These are phyloP conservation scores for Dendrobium catenatum DNA, from an alignment of 106 monocot genomes.

Conservation along the genomic window DNA sequence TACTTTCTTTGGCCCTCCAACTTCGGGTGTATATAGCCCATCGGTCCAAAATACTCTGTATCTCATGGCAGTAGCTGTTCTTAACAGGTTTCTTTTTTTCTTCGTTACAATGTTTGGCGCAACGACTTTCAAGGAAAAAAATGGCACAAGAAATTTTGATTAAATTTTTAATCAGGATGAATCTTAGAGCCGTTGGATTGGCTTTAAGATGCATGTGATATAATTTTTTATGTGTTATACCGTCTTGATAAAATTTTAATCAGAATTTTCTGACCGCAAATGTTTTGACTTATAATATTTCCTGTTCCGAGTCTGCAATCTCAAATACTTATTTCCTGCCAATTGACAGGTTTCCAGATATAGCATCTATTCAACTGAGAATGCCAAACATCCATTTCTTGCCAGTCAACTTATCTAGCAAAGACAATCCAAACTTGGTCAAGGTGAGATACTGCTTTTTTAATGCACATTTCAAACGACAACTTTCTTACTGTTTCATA, in stretches of 20 bases:
- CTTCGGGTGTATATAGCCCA: constrained; percentile 78
- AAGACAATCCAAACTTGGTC: constrained; percentile 57
- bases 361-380: constrained; percentile 53
- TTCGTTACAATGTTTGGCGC: not conserved
- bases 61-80: constrained; percentile 74
- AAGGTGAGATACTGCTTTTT: constrained; percentile 35
- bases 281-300: too few species aligned
- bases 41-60: constrained; percentile 92
- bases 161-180: too few species aligned
- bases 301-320: not conserved
- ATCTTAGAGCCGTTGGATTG: too few species aligned
- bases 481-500: too few species aligned
- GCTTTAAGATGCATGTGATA: too few species aligned
- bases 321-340: not conserved
- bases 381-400: constrained; percentile 96
- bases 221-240: too few species aligned
- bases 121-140: too few species aligned
- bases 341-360: constrained; percentile 54
- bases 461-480: not conserved
- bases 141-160: too few species aligned
- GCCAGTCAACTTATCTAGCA: constrained; percentile 70
- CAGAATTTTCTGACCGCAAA: too few species aligned
- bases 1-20: constrained; percentile 68
- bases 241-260: too few species aligned
- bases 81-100: constrained; percentile 46